These are phyloP conservation scores for Macrocybe gigantea DNA, from an alignment of 768 basidiomycete species.

Conservation along the genomic window DNA sequence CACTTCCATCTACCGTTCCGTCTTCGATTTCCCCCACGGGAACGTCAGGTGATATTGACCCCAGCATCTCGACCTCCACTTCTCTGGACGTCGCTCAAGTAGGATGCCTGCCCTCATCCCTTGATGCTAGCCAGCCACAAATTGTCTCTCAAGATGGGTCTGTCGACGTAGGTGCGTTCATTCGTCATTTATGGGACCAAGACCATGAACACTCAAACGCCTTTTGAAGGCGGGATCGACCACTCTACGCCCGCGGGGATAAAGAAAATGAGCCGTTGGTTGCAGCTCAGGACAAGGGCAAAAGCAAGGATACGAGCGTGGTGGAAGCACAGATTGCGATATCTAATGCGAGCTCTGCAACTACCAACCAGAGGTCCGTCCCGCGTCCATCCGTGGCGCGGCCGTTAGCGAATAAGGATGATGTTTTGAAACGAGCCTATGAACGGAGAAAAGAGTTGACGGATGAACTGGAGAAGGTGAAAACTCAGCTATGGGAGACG, in stretches of 20 bases:
- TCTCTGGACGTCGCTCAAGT: slow-evolving; percentile 21
- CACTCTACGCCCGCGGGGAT: not conserved
- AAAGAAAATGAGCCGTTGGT: not conserved
- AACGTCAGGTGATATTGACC: slow-evolving; percentile 25
- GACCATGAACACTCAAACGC: slow-evolving; percentile 5
- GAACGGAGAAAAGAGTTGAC: slow-evolving; percentile 47
- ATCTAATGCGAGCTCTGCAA: not conserved
- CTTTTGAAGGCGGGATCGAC: not conserved
- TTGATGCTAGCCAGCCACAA: too few relatives aligned
- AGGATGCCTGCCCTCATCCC: too few relatives aligned
- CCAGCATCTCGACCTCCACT: slow-evolving; percentile 30
- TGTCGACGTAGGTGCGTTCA: too few relatives aligned
- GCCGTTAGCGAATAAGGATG: slow-evolving; percentile 26
- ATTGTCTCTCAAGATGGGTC: slow-evolving; percentile 1
- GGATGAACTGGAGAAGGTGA: slow-evolving; percentile 52
- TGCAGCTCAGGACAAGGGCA: slow-evolving; percentile 4
- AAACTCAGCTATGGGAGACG: slow-evolving; percentile 68
- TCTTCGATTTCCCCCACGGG: slow-evolving; percentile 25
- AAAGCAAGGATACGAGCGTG: slow-evolving; percentile 18
- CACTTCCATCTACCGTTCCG: slow-evolving; percentile 10
- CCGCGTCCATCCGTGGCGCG: not conserved
- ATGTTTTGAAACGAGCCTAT: slow-evolving; percentile 45
- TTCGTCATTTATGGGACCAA: not conserved
- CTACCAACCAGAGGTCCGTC: not conserved
- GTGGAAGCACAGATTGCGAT: not conserved